Evolutionary conservation across 495 filamentous ascomycete genomes (phyloP), one percentile per base, ranked within the genome.

Genomic region (Annulohypoxylon bovei): DNA sequence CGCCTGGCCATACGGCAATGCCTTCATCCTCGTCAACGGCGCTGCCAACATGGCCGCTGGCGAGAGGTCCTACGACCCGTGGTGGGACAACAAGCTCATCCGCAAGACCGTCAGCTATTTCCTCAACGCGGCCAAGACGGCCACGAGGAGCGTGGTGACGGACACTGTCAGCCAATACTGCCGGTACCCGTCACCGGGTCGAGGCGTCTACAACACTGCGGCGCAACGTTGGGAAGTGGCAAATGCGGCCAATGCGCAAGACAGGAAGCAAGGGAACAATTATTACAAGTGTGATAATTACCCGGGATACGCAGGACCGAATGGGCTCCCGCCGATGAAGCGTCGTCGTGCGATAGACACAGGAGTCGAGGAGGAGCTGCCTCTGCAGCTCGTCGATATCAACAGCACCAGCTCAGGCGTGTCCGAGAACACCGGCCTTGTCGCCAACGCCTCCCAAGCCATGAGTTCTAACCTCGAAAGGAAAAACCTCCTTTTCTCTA

Each of bases 41-140:
- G 30, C 23, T 3, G 49, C 27, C 23, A 53, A 53, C 1, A 22
- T 32, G 20, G 4, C 25, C 49, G 6, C 22, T 11, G 27, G 25
- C 23, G 49, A 53, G 49, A 22, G 49, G 9, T 53, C 49, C 14
- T 53, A 53, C 49, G 49, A 53, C 25, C 49, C 49, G 2, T 53
- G 49, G 49, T 53, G 49, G 49, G 49, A 53, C 27, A 32, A 53
- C n/a, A 30, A 32, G 49, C 49, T 53, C 27, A n/a, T 53, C 49
- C 1, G 9, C 9, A 53, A 53, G 27, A 53, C 27, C 25, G 27
- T 53, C 49, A 16, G 49, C 14, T 53, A 32, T 6, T 4, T 28
- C 6, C 25, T 8, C 5, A 16, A 53, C 25, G n/a, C 11, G n/a
- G 8, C 25, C 4, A 22, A 22, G 4, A 11, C 6, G 25, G 49